phyloP scores from a whole-genome alignment of 73 alveolate species.

The Stentor coeruleus region DNA sequence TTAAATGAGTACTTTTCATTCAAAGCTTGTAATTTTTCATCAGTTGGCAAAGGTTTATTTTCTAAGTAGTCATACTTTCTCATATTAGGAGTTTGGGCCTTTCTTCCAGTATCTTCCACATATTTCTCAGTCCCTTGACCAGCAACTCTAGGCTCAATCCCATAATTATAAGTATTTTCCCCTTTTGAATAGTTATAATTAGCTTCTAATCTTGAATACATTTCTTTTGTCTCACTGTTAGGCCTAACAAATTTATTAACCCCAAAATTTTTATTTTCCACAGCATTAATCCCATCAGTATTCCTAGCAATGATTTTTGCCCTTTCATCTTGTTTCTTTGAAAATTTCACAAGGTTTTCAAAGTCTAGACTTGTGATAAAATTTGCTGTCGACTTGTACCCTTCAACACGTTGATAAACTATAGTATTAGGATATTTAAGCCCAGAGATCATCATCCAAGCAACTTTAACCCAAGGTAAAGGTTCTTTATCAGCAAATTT shows the following conservation, averaged over 20 bases:
- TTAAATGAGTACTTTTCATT: too few relatives aligned
- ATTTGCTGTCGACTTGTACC: neutral
- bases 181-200: neutral
- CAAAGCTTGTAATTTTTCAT: too few relatives aligned
- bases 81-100: too few relatives aligned
- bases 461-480: neutral
- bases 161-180: neutral
- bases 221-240: neutral
- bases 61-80: too few relatives aligned
- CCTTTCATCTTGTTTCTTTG: neutral
- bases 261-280: neutral
- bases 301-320: too few relatives aligned
- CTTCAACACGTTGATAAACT: neutral
- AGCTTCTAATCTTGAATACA: neutral
- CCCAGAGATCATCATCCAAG: neutral
- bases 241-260: neutral
- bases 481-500: neutral
- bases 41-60: too few relatives aligned
- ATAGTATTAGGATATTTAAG: neutral
- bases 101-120: too few relatives aligned
- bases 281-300: neutral
- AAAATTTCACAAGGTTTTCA: neutral
- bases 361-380: neutral
- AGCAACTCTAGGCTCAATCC: neutral
- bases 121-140: too few relatives aligned